Base-by-base conservation (phyloP, 2,329 filamentous ascomycete species). In the Beauveria scarabaeidicola region DNA sequence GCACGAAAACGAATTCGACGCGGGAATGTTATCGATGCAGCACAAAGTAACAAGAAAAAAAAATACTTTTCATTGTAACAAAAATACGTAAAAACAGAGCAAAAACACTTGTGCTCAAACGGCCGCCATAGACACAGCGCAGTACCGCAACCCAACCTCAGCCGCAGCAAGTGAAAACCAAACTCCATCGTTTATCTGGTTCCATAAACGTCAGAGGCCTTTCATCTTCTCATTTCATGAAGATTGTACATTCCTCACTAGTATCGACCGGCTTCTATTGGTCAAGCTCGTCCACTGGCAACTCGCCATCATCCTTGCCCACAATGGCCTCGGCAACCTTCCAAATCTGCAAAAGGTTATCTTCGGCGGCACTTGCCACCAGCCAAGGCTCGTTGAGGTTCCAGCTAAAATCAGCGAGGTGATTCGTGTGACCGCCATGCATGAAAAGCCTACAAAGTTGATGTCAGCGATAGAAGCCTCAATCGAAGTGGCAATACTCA, bases 391-490 rank as follows among this genome's bases (percentile, higher is more conserved):
- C 91, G 71, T 96, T 96, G 66, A 86, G 85, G 74, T 99, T 99
- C 93, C 93, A 99, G 75, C 89, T 93, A 70, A 99, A 99, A 74
- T 99, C 95, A 40, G 90, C 91, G 63, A 99, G 85, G 65, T 95
- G 89, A 75, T 97, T 97, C 11, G 94, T 99, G 77, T 99, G 95
- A 36, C 94, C 94, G 62, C 94, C 94, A 69, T 99, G 94, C 92
- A 99, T 97, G 76, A 99, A 99, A 1, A 99, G 78, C 51, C 89
- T 91, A 61, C 6, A 44, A 57, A 38, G 6, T 19, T 5, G 43
- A 13, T 62, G 51, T 64, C 15, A 48, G 47, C 17, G 17, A 9
- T 36, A 21, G 6, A 6, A 52, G 27, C 7, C 17, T 17, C 13
- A 25, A 17, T 17, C 32, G 21, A 41, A 5, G 51, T 11, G 59